Conservation (phyloP, 139 green algal genomes). For the Micractinium sp. region DNA sequence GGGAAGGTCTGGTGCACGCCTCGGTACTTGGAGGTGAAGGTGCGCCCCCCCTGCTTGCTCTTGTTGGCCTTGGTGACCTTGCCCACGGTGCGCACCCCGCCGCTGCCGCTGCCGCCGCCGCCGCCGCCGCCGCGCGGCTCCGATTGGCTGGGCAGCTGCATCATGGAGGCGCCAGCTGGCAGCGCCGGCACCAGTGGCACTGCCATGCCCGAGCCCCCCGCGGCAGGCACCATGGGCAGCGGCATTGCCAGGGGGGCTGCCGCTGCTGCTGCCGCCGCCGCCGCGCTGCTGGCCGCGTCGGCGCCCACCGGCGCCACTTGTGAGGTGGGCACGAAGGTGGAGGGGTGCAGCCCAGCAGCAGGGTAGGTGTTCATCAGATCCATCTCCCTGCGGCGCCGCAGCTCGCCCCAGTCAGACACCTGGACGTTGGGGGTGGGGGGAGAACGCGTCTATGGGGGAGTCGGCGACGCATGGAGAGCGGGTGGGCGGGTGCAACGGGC, state of each 20-base stretch:
- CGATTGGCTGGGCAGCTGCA: background rate
- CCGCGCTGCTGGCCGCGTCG: background rate
- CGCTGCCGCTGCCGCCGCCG: background rate
- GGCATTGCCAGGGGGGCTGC: background rate
- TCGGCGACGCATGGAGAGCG: too few relatives aligned
- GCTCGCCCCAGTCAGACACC: constrained; percentile 37
- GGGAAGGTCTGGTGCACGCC: constrained; percentile 94
- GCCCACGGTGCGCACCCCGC: constrained; percentile 5
- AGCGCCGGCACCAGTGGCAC: constrained; percentile 16
- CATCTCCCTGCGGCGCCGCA: constrained; percentile 15
- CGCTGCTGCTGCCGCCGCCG: background rate
- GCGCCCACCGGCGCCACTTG: constrained; percentile 3
- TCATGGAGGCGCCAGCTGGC: background rate
- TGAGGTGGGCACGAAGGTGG: constrained; percentile 36
- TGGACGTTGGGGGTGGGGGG: background rate
- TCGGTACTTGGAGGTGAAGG: constrained; percentile 84
- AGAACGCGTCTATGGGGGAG: too few relatives aligned
- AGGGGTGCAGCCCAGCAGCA: constrained; percentile 1
- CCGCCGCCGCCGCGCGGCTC: background rate
- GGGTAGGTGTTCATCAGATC: constrained; percentile 27
- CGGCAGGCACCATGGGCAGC: background rate
- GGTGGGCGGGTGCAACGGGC: too few relatives aligned
- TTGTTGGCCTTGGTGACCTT: constrained; percentile 43
- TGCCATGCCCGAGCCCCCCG: background rate
- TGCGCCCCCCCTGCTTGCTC: constrained; percentile 50